Percentiles rank a stretch among this genome's conserved stretches.
phyloP scores from a whole-genome alignment of 352 stramenopile genomes.

The Globisporangium cederbergense region DNA sequence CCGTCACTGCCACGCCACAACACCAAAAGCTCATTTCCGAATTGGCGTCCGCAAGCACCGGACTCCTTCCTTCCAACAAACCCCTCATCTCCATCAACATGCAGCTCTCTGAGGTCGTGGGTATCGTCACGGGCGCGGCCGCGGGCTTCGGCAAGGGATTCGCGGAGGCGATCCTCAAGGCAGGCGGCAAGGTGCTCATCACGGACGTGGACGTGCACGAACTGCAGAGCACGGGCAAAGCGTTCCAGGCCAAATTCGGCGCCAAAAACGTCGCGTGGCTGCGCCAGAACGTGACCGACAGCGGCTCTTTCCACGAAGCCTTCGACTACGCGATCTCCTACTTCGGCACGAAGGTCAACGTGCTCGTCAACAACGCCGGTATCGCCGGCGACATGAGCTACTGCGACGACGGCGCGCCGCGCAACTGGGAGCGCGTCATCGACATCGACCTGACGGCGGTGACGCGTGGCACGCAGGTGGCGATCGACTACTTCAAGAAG shows the following conservation, averaged over 20 bases:
- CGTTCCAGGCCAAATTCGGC: slow-evolving; percentile 49
- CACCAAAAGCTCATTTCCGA: slow-evolving; percentile 1
- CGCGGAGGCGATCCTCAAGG: slow-evolving; percentile 45
- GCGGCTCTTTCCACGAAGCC: slow-evolving; percentile 49
- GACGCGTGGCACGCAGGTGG: slow-evolving; percentile 65
- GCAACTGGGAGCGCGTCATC: slow-evolving; percentile 60
- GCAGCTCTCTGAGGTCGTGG: slow-evolving; percentile 56
- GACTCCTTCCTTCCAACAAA: background rate
- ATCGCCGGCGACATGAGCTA: slow-evolving; percentile 59
- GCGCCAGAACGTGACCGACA: slow-evolving; percentile 70
- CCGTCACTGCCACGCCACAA: background rate
- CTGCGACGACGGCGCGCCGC: slow-evolving; percentile 35
- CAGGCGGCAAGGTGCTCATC: slow-evolving; percentile 62
- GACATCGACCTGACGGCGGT: slow-evolving; percentile 70
- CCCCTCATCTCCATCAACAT: slow-evolving; percentile 22
- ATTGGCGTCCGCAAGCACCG: background rate
- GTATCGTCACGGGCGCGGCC: slow-evolving; percentile 69
- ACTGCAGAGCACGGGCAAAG: slow-evolving; percentile 55
- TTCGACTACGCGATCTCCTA: slow-evolving; percentile 61
- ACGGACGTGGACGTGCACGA: slow-evolving; percentile 69
- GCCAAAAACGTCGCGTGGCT: slow-evolving; percentile 54
- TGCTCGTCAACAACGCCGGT: slow-evolving; percentile 81
- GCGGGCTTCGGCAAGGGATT: slow-evolving; percentile 69
- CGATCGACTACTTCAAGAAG: slow-evolving; percentile 57
- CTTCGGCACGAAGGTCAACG: slow-evolving; percentile 59